Percentiles rank a stretch among this genome's conserved stretches.
Evolutionary conservation across 2,329 filamentous ascomycete species (phyloP).

Genomic region (Neofusicoccum umdonicola): DNA sequence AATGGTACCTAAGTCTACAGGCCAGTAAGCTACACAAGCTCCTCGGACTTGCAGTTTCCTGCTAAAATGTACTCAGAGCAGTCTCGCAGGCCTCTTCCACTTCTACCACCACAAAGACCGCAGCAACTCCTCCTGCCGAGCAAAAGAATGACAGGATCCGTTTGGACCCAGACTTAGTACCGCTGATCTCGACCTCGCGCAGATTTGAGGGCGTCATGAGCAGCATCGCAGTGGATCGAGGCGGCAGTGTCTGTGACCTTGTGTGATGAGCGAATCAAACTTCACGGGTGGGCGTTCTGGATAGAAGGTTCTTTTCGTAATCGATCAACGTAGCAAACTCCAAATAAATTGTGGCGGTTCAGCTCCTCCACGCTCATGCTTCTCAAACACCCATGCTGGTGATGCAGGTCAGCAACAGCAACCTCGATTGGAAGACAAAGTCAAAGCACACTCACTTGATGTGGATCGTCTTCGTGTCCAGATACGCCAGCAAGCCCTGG

Average conservation of each 20-base stretch:
- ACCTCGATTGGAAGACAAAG: neutral
- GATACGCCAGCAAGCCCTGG: conserved; percentile 31
- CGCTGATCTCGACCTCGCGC: neutral
- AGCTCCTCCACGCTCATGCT: neutral
- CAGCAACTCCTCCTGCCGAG: neutral
- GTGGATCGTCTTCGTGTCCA: conserved; percentile 32
- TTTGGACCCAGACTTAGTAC: neutral
- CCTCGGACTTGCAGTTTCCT: neutral
- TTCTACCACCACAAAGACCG: neutral
- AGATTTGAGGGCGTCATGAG: neutral
- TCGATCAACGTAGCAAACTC: too few species aligned
- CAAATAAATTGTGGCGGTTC: too few species aligned
- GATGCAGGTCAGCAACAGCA: neutral
- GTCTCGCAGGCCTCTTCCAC: neutral
- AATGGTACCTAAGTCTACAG: neutral
- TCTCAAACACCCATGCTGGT: neutral
- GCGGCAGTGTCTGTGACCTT: neutral
- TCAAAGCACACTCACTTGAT: conserved; percentile 23
- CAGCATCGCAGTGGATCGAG: neutral
- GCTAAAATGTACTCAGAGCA: neutral
- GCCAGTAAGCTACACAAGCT: neutral
- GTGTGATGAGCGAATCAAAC: neutral
- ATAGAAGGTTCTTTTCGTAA: too few species aligned
- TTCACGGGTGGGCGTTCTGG: neutral
- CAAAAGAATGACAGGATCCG: neutral